phyloP scores from a whole-genome alignment of 441 rosid genomes.

The Populus trichocarpa region DNA sequence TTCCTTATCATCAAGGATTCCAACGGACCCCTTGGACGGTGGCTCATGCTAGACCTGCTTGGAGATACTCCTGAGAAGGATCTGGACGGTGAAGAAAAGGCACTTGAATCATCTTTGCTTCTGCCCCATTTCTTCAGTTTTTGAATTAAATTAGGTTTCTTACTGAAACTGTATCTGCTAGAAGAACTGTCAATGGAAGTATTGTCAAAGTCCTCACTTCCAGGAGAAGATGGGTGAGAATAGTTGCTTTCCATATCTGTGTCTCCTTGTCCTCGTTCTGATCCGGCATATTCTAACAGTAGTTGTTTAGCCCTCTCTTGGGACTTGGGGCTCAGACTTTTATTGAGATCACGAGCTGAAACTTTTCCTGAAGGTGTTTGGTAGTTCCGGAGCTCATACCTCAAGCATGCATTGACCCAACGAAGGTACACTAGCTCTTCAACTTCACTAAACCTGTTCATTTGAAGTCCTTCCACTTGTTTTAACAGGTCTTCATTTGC shows the following conservation, averaged over 20 bases:
- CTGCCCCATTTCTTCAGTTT: slow-evolving; percentile 90
- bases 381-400: slow-evolving; percentile 88
- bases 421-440: slow-evolving; percentile 98
- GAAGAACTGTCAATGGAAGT: slow-evolving; percentile 78
- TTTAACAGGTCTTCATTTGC: slow-evolving; percentile 78
- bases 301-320: slow-evolving; percentile 81
- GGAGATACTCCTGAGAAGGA: slow-evolving; percentile 81
- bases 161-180: slow-evolving; percentile 70
- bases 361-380: slow-evolving; percentile 80
- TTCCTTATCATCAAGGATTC: slow-evolving; percentile 88
- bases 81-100: slow-evolving; percentile 64
- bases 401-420: slow-evolving; percentile 96
- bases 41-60: slow-evolving; percentile 61
- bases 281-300: slow-evolving; percentile 90
- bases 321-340: slow-evolving; percentile 81
- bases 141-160: slow-evolving; percentile 67
- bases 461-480: slow-evolving; percentile 98
- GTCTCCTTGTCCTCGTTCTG: slow-evolving; percentile 96
- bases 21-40: slow-evolving; percentile 71
- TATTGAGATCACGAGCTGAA: slow-evolving; percentile 92
- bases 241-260: slow-evolving; percentile 83
- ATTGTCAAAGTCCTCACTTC: slow-evolving; percentile 87
- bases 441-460: slow-evolving; percentile 94
- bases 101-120: slow-evolving; percentile 79
- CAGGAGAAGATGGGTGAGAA: slow-evolving; percentile 91